phyloP scores from a whole-genome alignment of 2,329 filamentous ascomycete species.

The Catunica adiposa region DNA sequence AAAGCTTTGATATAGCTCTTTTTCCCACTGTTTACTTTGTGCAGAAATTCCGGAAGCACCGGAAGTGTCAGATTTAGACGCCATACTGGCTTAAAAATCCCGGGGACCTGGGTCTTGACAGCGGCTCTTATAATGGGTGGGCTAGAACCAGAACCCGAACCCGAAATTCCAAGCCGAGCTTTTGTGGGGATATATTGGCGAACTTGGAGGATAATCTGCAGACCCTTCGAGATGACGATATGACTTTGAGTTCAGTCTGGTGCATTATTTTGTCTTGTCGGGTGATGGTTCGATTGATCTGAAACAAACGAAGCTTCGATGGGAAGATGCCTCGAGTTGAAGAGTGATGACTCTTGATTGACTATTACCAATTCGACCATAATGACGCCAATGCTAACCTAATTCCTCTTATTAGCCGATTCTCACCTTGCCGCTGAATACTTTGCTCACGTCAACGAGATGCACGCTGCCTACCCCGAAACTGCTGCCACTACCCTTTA shows the following conservation, averaged over 20 bases:
- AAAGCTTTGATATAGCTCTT: not conserved
- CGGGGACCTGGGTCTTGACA: too few species aligned
- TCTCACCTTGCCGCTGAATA: slow-evolving; percentile 54
- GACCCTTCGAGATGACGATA: too few species aligned
- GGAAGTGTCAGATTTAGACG: not conserved
- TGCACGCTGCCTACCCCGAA: slow-evolving; percentile 44
- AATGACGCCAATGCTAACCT: slow-evolving; percentile 10
- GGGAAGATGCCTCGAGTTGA: too few species aligned
- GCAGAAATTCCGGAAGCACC: not conserved
- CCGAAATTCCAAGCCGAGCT: not conserved
- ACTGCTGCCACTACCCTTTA: slow-evolving; percentile 48
- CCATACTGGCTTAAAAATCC: too few species aligned
- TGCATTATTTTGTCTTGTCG: too few species aligned
- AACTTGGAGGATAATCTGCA: not conserved
- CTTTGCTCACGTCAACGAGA: slow-evolving; percentile 45
- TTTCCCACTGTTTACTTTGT: not conserved
- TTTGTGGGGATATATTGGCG: not conserved
- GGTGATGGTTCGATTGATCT: too few species aligned
- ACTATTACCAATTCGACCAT: too few species aligned
- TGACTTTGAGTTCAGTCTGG: too few species aligned
- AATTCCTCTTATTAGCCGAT: slow-evolving; percentile 34
- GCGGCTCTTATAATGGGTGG: not conserved
- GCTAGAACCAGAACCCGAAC: slow-evolving; percentile 1
- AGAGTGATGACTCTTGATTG: too few species aligned
- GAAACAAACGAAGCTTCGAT: not conserved